phyloP scores from a whole-genome alignment of 2,329 filamentous ascomycete species.

The Neonectria hederae region DNA sequence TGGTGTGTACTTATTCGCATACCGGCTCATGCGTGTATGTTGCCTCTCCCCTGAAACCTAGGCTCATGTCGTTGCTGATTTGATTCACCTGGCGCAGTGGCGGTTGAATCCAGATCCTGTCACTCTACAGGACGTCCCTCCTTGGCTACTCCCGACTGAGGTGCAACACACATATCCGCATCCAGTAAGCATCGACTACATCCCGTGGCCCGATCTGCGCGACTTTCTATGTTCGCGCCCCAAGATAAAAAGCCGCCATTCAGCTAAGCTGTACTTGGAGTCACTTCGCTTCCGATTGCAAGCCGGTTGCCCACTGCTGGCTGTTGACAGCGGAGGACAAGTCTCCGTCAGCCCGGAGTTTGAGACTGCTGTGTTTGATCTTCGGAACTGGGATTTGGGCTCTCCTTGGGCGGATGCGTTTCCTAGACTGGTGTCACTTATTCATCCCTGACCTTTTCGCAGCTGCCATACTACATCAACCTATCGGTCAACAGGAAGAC shows the following conservation, averaged over 20 bases:
- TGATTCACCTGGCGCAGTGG: constrained; percentile 27
- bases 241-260: constrained; percentile 32
- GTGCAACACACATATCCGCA: constrained; percentile 37
- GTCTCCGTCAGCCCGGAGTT: constrained; percentile 37
- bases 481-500: neutral
- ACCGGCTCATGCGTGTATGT: constrained; percentile 38
- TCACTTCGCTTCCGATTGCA: constrained; percentile 37
- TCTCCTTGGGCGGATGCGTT: constrained; percentile 38
- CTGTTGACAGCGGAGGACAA: constrained; percentile 17
- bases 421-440: constrained; percentile 32
- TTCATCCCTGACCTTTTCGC: constrained; percentile 19
- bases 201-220: constrained; percentile 39
- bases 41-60: neutral
- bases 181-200: constrained; percentile 39
- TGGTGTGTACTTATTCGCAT: constrained; percentile 39
- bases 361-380: constrained; percentile 34
- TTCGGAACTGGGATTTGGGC: constrained; percentile 36
- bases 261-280: constrained; percentile 36
- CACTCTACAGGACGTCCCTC: constrained; percentile 33
- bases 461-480: neutral
- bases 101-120: constrained; percentile 37
- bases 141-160: constrained; percentile 35
- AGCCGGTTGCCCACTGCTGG: constrained; percentile 27
- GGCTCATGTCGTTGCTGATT: neutral
- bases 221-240: constrained; percentile 36